Base-by-base conservation (phyloP, 1,284 basidiomycete species). In the Ustilago hordei region DNA sequence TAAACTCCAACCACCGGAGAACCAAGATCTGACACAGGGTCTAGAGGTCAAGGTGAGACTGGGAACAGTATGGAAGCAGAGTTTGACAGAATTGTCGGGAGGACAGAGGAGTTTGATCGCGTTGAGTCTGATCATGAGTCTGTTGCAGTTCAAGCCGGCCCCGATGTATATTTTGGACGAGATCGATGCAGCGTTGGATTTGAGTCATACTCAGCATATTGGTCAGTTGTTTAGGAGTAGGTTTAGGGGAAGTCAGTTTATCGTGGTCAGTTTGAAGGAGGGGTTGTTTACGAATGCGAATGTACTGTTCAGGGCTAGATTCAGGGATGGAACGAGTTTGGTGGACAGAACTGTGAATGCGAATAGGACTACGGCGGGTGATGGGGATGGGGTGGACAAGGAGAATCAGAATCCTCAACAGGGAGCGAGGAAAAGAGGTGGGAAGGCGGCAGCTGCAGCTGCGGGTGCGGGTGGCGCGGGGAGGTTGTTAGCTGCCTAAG, bases 81-180 rank as follows among this genome's bases (percentile, higher is more conserved):
- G 93, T 84, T 88, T 99, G 83, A 99, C 96, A 0, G 97, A 99
- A 86, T 89, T 99, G 58, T 95, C 94, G 80, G 97, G 97, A 75
- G 97, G 97, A 17, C 97, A 99, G 89, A 89, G 97, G 47, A 98
- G 95, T 0, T 90, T 99, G 73, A 98, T 99, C 82, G 96, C 96
- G 0, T 90, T 99, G 2, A 97, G 95, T 11, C 90, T 99, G 56
- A 98, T 99, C 89, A 96, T 99, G 95, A 93, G 95, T 0, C 90
- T 99, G 45, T 90, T 99, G 39, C 95, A 98, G 87, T 98, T 98
- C 90, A 98, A 98, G 86, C 95, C 96, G 2, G 95, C 96, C n/a
- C 97, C 95, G 0, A 96, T 99, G 94, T 98, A 99, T 87, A 98
- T 99, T 84, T 90, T 99, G 28, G 97, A 99, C 88, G 97, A 99